Conservation (phyloP, 306 rosid species). For the Prunus mira region DNA sequence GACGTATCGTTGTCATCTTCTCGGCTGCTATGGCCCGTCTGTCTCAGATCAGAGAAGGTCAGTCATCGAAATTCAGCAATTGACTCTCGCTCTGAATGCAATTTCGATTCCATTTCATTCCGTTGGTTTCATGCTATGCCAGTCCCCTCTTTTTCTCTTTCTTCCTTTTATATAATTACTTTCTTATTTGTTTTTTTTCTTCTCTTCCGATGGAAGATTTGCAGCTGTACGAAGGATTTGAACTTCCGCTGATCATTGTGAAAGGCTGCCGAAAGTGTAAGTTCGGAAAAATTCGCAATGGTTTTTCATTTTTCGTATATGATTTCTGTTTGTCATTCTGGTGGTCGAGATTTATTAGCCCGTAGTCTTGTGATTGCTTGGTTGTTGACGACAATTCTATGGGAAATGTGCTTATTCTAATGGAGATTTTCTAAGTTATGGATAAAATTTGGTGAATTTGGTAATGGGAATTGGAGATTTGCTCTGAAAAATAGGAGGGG, state of each 20-base stretch:
- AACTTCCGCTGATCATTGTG: neutral
- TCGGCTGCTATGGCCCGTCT: neutral
- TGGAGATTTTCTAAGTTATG: neutral
- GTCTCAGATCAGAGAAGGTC: constrained; percentile 1
- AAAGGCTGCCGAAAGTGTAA: neutral
- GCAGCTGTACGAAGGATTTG: neutral
- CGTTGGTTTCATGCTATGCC: neutral
- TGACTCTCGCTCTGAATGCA: neutral
- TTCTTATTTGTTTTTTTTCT: neutral
- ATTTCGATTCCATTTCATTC: neutral
- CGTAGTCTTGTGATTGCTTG: neutral
- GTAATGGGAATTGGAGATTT: constrained; percentile 3
- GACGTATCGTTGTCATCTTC: neutral
- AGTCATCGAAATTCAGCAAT: neutral
- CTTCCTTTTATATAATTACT: neutral
- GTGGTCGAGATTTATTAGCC: neutral
- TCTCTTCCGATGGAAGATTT: neutral
- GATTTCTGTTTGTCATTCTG: neutral
- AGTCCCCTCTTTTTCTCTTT: neutral
- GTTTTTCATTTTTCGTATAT: neutral
- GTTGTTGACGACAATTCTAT: neutral
- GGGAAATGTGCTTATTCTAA: neutral
- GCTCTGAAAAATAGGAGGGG: neutral
- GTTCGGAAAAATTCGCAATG: neutral
- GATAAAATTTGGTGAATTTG: constrained; percentile 5